Evolutionary conservation across 1,284 basidiomycete genomes (phyloP).

Genomic region (Irpex lacteus): DNA sequence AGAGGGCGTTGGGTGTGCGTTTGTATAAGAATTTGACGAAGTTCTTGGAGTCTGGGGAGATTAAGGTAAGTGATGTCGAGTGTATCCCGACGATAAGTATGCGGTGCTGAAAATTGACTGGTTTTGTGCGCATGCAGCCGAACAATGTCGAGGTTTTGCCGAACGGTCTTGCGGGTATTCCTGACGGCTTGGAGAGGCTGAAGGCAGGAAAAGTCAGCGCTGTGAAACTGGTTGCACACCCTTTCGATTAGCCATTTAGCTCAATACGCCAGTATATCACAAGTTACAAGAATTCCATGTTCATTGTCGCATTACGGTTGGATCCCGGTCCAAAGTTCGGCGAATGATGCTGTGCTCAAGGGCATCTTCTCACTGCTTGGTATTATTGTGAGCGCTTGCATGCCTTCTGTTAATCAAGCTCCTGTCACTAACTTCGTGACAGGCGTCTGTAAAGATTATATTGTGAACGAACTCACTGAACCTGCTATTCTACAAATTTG

Average conservation of each 20-base stretch:
- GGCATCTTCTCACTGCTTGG: no score
- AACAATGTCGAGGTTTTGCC: constrained; percentile 35
- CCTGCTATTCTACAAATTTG: no score
- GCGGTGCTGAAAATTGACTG: neutral
- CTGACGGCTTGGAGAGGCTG: constrained; percentile 38
- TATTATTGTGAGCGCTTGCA: no score
- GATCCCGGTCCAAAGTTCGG: no score
- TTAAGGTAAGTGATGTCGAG: constrained; percentile 13
- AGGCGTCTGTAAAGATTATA: no score
- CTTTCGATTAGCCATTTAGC: constrained; percentile 16
- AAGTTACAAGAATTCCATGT: no score
- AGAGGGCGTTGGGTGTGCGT: constrained; percentile 14
- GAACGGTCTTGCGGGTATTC: constrained; percentile 40
- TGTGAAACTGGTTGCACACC: constrained; percentile 42
- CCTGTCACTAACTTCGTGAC: no score
- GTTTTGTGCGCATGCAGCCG: neutral
- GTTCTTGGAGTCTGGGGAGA: constrained; percentile 14
- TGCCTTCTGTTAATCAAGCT: no score
- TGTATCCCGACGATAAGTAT: neutral
- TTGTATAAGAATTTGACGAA: constrained; percentile 15
- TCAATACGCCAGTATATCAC: neutral
- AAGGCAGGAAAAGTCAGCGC: constrained; percentile 39
- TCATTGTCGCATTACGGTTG: no score
- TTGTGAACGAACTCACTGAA: no score
- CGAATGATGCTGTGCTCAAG: no score